Conservation (phyloP, 257 asterid genomes). For the Eucommia ulmoides region DNA sequence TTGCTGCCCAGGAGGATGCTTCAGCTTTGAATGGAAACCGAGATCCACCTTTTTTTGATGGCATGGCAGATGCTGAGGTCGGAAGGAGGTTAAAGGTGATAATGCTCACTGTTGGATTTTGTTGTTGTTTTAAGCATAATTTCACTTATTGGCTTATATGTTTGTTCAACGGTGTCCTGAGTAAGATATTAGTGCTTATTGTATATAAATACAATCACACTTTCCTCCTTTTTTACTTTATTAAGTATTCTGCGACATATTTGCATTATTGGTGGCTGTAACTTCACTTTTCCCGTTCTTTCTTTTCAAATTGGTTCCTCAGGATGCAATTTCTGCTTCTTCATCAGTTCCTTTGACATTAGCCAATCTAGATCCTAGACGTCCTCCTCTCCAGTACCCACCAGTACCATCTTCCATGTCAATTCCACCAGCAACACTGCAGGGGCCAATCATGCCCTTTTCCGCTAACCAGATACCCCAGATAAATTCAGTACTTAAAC, state of each 20-base stretch:
- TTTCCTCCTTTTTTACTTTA: too few species aligned
- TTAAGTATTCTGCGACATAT: neutral
- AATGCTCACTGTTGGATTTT: too few species aligned
- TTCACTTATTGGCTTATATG: too few species aligned
- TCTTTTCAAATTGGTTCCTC: slow-evolving; percentile 11
- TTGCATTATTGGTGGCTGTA: neutral
- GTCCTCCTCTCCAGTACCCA: slow-evolving; percentile 35
- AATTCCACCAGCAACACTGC: slow-evolving; percentile 36
- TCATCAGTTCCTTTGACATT: slow-evolving; percentile 40
- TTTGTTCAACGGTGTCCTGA: too few species aligned
- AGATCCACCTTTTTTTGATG: slow-evolving; percentile 68
- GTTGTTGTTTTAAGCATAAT: too few species aligned
- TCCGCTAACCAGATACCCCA: slow-evolving; percentile 59
- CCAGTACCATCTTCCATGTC: slow-evolving; percentile 44
- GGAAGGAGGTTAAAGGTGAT: slow-evolving; percentile 89
- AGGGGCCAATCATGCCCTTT: slow-evolving; percentile 39
- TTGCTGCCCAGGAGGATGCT: slow-evolving; percentile 59
- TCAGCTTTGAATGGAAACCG: slow-evolving; percentile 56
- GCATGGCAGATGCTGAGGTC: slow-evolving; percentile 79
- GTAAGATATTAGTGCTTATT: too few species aligned
- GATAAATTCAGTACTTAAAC: slow-evolving; percentile 36
- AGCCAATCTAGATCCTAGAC: slow-evolving; percentile 49
- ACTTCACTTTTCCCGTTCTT: too few species aligned
- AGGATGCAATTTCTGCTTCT: slow-evolving; percentile 72
- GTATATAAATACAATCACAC: too few species aligned